Conservation (phyloP, 352 stramenopile species). For the Phytopythium aichiense region DNA sequence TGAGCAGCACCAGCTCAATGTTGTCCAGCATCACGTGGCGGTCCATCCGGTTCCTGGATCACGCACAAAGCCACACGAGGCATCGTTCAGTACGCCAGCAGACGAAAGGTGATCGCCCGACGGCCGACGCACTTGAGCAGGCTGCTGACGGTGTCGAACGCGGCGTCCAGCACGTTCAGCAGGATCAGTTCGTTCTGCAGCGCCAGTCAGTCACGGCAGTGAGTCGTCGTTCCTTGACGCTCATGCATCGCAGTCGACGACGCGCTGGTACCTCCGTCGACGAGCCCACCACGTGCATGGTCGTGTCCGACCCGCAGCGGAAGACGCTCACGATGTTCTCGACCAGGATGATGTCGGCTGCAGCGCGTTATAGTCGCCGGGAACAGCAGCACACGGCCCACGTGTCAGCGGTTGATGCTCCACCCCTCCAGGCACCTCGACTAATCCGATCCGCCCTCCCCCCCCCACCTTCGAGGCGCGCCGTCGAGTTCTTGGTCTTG, state of each 20-base stretch:
- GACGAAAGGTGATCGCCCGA: too few relatives aligned
- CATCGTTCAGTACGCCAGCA: neutral
- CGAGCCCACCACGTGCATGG: constrained; percentile 87
- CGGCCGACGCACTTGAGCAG: constrained; percentile 72
- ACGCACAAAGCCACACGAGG: neutral
- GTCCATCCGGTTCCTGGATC: constrained; percentile 71
- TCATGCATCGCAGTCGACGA: neutral
- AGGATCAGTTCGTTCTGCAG: constrained; percentile 88
- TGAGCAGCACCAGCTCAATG: constrained; percentile 88
- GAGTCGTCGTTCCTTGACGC: neutral
- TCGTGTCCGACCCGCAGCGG: constrained; percentile 81
- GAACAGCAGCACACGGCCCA: neutral
- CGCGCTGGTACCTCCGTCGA: constrained; percentile 49
- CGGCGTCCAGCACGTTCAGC: constrained; percentile 76
- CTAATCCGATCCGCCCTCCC: neutral
- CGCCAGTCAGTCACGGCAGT: neutral
- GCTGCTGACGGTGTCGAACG: constrained; percentile 82
- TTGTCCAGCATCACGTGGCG: constrained; percentile 89
- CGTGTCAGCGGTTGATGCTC: neutral
- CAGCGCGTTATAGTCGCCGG: too few relatives aligned
- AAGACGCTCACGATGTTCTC: constrained; percentile 91
- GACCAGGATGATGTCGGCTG: constrained; percentile 87
- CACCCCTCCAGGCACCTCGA: constrained; percentile 3
- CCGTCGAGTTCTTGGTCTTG: constrained; percentile 89
- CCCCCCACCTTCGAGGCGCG: constrained; percentile 72